Evolutionary conservation across 768 basidiomycete species (phyloP), one percentile per base, ranked within the genome.

Genomic region (Plicaturopsis crispa): DNA sequence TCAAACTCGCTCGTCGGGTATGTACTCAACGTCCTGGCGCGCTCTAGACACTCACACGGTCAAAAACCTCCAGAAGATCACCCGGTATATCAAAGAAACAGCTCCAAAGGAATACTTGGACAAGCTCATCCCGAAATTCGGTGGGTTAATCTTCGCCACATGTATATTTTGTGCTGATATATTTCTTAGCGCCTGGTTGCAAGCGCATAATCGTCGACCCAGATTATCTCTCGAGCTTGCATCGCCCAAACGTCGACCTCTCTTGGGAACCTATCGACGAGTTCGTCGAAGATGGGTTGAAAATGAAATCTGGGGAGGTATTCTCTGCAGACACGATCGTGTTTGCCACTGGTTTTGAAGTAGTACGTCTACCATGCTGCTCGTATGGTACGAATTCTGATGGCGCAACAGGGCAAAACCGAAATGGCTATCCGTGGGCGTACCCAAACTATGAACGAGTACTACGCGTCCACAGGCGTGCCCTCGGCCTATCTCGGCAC

Each of bases 121-220:
- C 16, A 51, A 61, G 31, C 52, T 83, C 34, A 70, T 68, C 39
- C 80, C 80, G 4, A 55, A 59, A 7, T 75, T 73, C 59, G 59
- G 76, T 74, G 50, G 31, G 71, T 52, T n/a, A n/a, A n/a, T n/a
- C n/a, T n/a, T n/a, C n/a, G n/a, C n/a, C n/a, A n/a, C n/a, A n/a
- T n/a, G n/a, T n/a, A n/a, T n/a, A n/a, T n/a, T n/a, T n/a, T n/a
- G n/a, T n/a, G n/a, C n/a, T n/a, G 13, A 35, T 21, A 23, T 19
- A 5, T 11, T 33, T 13, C 24, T 5, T 35, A 76, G 75, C 69
- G 31, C 67, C 71, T 21, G 79, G 79, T 16, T 81, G 78, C 51
- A 80, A 79, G 54, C 67, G 81, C 26, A 67, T 80, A 14, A 71
- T 83, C 23, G 61, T 73, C 39, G 76, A 84, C 48, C 71, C 74